Percentiles rank a stretch among this genome's conserved stretches.
phyloP scores from a whole-genome alignment of 2,329 filamentous ascomycete species.

The Mollisiaceae sp. region DNA sequence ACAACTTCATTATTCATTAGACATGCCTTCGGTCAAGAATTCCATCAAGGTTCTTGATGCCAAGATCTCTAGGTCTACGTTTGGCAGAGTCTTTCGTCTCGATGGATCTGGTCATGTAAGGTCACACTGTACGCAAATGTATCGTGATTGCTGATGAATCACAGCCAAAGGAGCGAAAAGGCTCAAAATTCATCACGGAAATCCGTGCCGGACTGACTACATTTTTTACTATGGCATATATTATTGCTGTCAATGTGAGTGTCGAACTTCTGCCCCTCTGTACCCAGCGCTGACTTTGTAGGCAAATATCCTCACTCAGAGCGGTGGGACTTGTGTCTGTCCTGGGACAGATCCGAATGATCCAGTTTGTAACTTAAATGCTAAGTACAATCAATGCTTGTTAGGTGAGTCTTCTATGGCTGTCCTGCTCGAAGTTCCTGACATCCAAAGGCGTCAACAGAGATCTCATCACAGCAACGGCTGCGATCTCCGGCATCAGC shows the following conservation, averaged over 20 bases:
- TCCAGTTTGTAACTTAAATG: constrained; percentile 38
- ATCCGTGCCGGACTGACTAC: constrained; percentile 80
- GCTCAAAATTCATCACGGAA: constrained; percentile 75
- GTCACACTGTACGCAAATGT: background rate
- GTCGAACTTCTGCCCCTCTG: constrained; percentile 15
- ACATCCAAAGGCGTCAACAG: constrained; percentile 62
- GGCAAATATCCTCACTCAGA: constrained; percentile 74
- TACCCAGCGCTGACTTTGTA: constrained; percentile 51
- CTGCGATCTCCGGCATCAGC: constrained; percentile 76
- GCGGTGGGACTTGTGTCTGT: constrained; percentile 76
- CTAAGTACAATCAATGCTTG: constrained; percentile 50
- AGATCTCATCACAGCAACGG: constrained; percentile 82
- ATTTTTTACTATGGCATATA: constrained; percentile 55
- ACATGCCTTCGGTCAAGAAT: constrained; percentile 26
- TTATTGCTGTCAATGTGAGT: constrained; percentile 33
- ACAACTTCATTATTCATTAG: constrained; percentile 13
- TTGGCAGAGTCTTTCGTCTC: constrained; percentile 66
- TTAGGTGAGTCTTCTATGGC: constrained; percentile 37
- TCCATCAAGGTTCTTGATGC: constrained; percentile 22
- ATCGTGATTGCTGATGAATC: constrained; percentile 11
- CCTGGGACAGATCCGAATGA: constrained; percentile 43
- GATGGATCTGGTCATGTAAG: constrained; percentile 70
- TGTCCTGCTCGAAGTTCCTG: background rate
- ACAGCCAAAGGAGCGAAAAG: constrained; percentile 69
- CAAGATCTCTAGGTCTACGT: constrained; percentile 42